These are phyloP conservation scores for Leccinum fallax DNA, from an alignment of 1,284 basidiomycete species.

Conservation along the genomic window DNA sequence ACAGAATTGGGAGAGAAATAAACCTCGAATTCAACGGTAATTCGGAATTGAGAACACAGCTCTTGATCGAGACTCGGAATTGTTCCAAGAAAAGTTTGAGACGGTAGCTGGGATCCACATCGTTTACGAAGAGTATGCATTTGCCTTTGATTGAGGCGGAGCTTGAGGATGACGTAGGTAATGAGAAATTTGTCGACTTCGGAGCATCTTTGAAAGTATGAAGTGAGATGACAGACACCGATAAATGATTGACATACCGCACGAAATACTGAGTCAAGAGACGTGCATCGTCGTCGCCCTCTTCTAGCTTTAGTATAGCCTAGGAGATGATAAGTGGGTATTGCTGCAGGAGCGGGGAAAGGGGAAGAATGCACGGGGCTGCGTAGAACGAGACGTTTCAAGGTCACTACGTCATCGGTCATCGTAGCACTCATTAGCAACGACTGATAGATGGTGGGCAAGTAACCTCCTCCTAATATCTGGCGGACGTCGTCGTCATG, in stretches of 20 bases:
- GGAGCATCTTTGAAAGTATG: slow-evolving; percentile 60
- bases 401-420: slow-evolving; percentile 92
- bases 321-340: slow-evolving; percentile 39
- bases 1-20: neutral
- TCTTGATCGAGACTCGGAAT: slow-evolving; percentile 83
- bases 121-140: slow-evolving; percentile 97
- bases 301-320: slow-evolving; percentile 86
- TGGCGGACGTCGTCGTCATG: slow-evolving; percentile 43
- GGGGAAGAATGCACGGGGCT: slow-evolving; percentile 69
- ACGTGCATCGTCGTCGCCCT: slow-evolving; percentile 77
- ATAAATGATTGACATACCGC: slow-evolving; percentile 44
- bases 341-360: neutral
- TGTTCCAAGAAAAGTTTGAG: slow-evolving; percentile 97
- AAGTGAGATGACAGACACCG: neutral
- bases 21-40: slow-evolving; percentile 91
- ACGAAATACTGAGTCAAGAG: slow-evolving; percentile 88
- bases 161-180: slow-evolving; percentile 92
- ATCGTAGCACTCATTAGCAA: slow-evolving; percentile 99
- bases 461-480: slow-evolving; percentile 75
- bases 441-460: slow-evolving; percentile 91
- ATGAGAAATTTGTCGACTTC: slow-evolving; percentile 97
- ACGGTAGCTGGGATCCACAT: slow-evolving; percentile 92
- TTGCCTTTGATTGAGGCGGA: slow-evolving; percentile 94
- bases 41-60: slow-evolving; percentile 96
- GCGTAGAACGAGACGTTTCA: slow-evolving; percentile 87